Evolutionary conservation across 495 filamentous ascomycete genomes (phyloP).

Genomic region (Tirmania nivea): DNA sequence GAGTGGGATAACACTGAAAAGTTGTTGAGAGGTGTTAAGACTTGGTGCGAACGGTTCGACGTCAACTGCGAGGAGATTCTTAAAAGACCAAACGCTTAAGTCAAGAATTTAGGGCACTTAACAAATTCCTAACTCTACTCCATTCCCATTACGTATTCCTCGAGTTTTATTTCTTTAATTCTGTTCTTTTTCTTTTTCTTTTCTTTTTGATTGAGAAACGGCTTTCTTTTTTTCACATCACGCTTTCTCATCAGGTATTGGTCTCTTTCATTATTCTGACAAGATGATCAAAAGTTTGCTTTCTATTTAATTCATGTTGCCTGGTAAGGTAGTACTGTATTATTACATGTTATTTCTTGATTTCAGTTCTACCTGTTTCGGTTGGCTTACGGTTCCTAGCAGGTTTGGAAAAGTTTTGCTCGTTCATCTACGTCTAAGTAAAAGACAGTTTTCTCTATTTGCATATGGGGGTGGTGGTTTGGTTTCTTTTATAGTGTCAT

Average conservation of each 20-base stretch:
- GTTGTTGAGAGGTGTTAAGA: constrained; percentile 76
- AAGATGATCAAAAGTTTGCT: constrained; percentile 6
- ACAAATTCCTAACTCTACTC: constrained; percentile 1
- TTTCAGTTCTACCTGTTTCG: not conserved
- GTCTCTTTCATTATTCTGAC: constrained; percentile 14
- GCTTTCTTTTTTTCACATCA: constrained; percentile 12
- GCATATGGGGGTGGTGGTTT: too few species aligned
- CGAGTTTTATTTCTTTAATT: constrained; percentile 13
- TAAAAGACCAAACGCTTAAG: constrained; percentile 27
- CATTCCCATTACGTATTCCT: not conserved
- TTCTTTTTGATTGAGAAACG: constrained; percentile 11
- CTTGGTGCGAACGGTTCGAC: constrained; percentile 90
- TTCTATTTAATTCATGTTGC: not conserved
- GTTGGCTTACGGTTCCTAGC: too few species aligned
- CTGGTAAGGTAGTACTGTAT: not conserved
- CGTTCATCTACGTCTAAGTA: too few species aligned
- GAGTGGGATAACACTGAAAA: constrained; percentile 85
- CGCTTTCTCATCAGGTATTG: constrained; percentile 12
- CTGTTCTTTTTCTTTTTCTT: constrained; percentile 9
- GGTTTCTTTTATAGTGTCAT: too few species aligned
- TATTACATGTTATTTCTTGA: not conserved
- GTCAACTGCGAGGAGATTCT: constrained; percentile 90
- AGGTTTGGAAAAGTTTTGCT: too few species aligned
- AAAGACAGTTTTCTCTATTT: too few species aligned
- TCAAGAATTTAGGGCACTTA: not conserved